A percentile compares a stretch with the other conserved stretches of the same genome.
Evolutionary conservation across 331 rosid genomes (phyloP).

Genomic region (Erythrophleum ivorense): DNA sequence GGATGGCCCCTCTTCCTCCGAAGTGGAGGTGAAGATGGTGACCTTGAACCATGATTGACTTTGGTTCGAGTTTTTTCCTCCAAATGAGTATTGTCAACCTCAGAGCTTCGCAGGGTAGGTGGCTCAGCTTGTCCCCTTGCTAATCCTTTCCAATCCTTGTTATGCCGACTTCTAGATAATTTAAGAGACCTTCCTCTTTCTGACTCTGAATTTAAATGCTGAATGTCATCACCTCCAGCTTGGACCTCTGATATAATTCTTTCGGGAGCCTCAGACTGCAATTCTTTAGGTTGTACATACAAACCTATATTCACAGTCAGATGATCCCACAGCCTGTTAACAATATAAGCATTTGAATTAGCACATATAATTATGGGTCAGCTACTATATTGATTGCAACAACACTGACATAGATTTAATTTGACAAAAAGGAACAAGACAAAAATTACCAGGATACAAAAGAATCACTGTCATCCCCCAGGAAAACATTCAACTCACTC

Average conservation of each 20-base stretch:
- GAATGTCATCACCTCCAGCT: conserved; percentile 45
- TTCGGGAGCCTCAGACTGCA: conserved; percentile 54
- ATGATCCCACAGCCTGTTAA: conserved; percentile 93
- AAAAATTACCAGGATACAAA: conserved; percentile 86
- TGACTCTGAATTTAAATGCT: conserved; percentile 54
- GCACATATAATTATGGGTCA: conserved; percentile 14
- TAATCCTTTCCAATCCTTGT: conserved; percentile 87
- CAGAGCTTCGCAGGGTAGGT: conserved; percentile 63
- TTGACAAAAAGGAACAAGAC: neutral
- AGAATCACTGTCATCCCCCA: conserved; percentile 88
- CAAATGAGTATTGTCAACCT: conserved; percentile 45
- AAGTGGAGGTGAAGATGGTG: conserved; percentile 57
- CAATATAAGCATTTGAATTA: conserved; percentile 25
- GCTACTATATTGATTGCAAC: conserved; percentile 27
- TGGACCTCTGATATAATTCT: conserved; percentile 48
- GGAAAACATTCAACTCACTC: conserved; percentile 80
- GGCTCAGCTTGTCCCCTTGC: conserved; percentile 64
- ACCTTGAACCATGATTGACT: conserved; percentile 50
- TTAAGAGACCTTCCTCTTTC: conserved; percentile 61
- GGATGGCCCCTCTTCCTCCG: conserved; percentile 73
- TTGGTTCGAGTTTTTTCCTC: conserved; percentile 50
- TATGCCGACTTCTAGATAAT: conserved; percentile 67
- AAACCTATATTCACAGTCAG: conserved; percentile 64
- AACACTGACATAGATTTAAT: neutral
- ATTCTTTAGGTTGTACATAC: conserved; percentile 60